phyloP scores from a whole-genome alignment of 345 rosid genomes.

The Lagerstroemia speciosa region DNA sequence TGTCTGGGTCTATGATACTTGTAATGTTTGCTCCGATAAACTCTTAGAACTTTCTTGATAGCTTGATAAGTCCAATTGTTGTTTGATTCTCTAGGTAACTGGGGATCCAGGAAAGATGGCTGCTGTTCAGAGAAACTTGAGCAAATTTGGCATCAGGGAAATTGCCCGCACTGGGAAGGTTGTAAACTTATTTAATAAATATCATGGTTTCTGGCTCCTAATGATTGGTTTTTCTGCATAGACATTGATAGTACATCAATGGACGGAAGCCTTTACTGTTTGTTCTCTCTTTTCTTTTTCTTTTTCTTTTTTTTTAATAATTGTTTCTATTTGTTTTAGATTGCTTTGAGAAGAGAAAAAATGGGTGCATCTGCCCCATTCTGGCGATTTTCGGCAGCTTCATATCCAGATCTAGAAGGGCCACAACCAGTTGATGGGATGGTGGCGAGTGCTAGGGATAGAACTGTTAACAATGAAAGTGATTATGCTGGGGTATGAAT shows the following conservation, averaged over 20 bases:
- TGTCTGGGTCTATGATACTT: neutral
- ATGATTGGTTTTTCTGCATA: neutral
- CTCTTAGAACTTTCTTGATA: neutral
- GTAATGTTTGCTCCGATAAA: neutral
- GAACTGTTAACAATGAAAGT: conserved; percentile 27
- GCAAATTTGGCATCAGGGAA: conserved; percentile 86
- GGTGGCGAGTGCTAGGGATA: conserved; percentile 25
- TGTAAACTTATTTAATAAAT: conserved; percentile 10
- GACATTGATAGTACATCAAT: neutral
- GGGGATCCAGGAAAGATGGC: conserved; percentile 97
- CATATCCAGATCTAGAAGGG: conserved; percentile 84
- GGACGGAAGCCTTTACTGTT: neutral
- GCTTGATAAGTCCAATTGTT: neutral
- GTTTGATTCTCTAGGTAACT: conserved; percentile 46
- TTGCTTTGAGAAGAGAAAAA: conserved; percentile 86
- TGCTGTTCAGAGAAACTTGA: conserved; percentile 75
- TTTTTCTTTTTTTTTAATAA: too few relatives aligned
- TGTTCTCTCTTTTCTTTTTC: too few relatives aligned
- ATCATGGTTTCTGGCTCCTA: neutral
- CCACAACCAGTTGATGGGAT: conserved; percentile 31
- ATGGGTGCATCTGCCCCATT: conserved; percentile 91
- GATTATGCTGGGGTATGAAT: conserved; percentile 51
- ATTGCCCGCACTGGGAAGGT: conserved; percentile 83
- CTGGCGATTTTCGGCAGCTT: conserved; percentile 95
- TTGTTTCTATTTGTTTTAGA: conserved; percentile 31